These are phyloP conservation scores for Alternaria postmessia DNA, from an alignment of 2,329 filamentous ascomycete species.

Conservation along the genomic window DNA sequence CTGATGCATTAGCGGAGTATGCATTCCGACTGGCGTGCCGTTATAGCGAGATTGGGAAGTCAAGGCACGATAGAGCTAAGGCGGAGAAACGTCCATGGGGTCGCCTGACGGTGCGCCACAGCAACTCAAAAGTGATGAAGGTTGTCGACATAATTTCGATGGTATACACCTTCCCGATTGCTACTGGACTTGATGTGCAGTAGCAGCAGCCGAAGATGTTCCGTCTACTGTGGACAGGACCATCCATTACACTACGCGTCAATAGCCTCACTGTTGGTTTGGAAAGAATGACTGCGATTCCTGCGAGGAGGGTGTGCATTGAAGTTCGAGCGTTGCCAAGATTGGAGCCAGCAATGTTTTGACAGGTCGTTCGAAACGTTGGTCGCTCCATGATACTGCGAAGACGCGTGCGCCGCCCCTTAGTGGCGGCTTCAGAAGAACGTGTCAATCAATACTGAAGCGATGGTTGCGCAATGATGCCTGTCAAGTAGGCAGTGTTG, in stretches of 20 bases:
- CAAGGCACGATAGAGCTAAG: background rate
- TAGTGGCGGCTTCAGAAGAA: background rate
- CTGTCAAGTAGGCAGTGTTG: background rate
- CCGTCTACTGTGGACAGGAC: background rate
- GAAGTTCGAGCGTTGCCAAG: constrained; percentile 1
- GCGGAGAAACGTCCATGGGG: background rate
- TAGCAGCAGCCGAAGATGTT: background rate
- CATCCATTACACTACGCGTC: background rate
- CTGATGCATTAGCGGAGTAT: constrained; percentile 3
- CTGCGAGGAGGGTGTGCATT: background rate
- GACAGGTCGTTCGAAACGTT: constrained; percentile 10
- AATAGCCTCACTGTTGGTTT: constrained; percentile 1
- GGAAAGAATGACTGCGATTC: background rate
- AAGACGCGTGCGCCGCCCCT: background rate
- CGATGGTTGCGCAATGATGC: background rate
- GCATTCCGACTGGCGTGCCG: constrained; percentile 4
- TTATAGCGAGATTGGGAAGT: constrained; percentile 1
- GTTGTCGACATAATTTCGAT: background rate
- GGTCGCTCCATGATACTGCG: constrained; percentile 2
- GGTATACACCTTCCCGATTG: background rate
- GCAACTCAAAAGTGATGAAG: background rate
- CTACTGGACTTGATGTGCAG: background rate
- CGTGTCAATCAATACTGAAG: background rate
- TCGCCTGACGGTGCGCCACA: constrained; percentile 3
- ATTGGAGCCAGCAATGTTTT: constrained; percentile 2